Evolutionary conservation across 2,329 filamentous ascomycete genomes (phyloP).

Genomic region (Penicillium sp.): DNA sequence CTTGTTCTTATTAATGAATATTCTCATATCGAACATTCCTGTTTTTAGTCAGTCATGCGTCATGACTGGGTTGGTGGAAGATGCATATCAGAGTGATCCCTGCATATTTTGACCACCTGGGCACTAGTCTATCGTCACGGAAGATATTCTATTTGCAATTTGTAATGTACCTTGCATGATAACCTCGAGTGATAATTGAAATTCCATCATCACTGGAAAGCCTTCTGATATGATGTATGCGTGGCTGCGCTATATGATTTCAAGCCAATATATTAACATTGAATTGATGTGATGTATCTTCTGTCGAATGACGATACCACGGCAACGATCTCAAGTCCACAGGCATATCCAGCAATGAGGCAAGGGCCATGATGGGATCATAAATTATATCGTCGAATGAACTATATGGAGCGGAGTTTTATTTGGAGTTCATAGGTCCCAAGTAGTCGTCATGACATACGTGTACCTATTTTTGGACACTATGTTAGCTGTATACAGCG

Average conservation of each 20-base stretch:
- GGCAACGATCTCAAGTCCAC: neutral
- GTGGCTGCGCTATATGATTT: neutral
- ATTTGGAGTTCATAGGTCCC: neutral
- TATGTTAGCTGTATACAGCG: no score
- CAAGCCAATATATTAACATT: neutral
- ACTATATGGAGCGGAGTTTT: neutral
- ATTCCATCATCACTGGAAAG: neutral
- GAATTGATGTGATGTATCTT: neutral
- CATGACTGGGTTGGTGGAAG: neutral
- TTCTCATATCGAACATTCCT: no score
- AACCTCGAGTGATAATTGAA: neutral
- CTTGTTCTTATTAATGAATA: no score
- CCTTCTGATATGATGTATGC: neutral
- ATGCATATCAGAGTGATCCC: neutral
- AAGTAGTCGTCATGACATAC: neutral
- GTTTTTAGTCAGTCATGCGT: no score
- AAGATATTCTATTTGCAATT: neutral
- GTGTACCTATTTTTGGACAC: neutral
- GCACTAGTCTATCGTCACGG: neutral
- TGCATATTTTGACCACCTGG: neutral
- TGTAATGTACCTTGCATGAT: neutral
- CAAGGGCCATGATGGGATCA: neutral
- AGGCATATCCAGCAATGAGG: neutral
- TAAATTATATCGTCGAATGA: neutral
- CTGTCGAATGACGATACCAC: neutral